A percentile compares a stretch with the other conserved stretches of the same genome.
Evolutionary conservation across 805 yeast genomes (phyloP).

Genomic region (Wickerhamiella brachini): DNA sequence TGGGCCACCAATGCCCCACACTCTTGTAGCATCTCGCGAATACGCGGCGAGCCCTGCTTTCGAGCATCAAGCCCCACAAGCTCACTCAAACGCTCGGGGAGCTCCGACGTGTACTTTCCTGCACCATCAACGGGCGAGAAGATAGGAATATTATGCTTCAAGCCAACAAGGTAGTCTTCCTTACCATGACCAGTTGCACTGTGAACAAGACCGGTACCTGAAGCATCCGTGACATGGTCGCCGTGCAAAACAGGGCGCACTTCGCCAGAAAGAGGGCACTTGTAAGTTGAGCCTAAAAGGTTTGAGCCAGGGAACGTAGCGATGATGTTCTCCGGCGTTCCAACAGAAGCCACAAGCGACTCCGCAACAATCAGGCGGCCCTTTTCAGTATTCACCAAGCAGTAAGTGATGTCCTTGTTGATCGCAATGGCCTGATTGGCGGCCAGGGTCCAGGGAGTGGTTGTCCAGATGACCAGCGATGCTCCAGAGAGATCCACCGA

Average conservation of each 20-base stretch:
- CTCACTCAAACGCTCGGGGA: constrained; percentile 35
- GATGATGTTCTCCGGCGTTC: constrained; percentile 8
- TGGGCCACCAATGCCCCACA: constrained; percentile 36
- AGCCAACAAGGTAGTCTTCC: constrained; percentile 74
- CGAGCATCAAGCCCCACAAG: constrained; percentile 49
- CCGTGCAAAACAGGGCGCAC: constrained; percentile 59
- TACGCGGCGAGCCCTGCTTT: constrained; percentile 37
- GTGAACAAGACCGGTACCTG: constrained; percentile 95
- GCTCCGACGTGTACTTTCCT: constrained; percentile 49
- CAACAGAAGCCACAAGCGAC: constrained; percentile 19
- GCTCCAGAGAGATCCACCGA: not conserved
- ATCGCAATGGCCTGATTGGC: constrained; percentile 76
- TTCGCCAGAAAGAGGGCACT: constrained; percentile 38
- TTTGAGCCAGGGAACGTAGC: constrained; percentile 30
- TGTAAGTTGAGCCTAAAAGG: constrained; percentile 34
- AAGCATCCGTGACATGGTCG: constrained; percentile 59
- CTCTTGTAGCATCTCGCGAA: constrained; percentile 32
- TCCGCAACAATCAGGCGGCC: constrained; percentile 47
- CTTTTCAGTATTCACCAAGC: constrained; percentile 28
- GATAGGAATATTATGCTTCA: constrained; percentile 39
- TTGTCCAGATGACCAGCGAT: constrained; percentile 65
- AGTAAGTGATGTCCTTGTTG: constrained; percentile 45
- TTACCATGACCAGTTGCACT: constrained; percentile 97
- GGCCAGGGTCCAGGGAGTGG: constrained; percentile 95
- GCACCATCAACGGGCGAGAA: constrained; percentile 66